Evolutionary conservation across 257 asterid species (phyloP).

Genomic region (Solanum sejunctum): DNA sequence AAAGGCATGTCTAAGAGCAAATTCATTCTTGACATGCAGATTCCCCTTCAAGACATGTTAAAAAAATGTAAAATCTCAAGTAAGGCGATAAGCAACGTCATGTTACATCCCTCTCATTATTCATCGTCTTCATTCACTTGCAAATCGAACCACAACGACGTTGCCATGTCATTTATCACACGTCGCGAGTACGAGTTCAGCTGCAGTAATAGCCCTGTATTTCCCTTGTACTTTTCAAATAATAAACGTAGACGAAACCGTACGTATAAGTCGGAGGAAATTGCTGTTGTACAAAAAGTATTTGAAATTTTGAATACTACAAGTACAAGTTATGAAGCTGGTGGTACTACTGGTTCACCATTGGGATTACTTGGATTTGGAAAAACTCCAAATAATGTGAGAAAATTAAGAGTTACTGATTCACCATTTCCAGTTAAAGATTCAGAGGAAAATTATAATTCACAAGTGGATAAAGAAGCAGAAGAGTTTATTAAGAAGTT

Average conservation of each 20-base stretch:
- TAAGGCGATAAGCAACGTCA: slow-evolving; percentile 22
- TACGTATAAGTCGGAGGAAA: not conserved
- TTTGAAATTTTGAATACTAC: slow-evolving; percentile 8
- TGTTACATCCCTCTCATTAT: slow-evolving; percentile 13
- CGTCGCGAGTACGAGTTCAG: slow-evolving; percentile 35
- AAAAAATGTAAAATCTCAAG: slow-evolving; percentile 20
- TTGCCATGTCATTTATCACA: slow-evolving; percentile 8
- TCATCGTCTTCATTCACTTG: slow-evolving; percentile 12
- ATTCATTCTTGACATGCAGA: slow-evolving; percentile 8
- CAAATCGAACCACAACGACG: slow-evolving; percentile 1
- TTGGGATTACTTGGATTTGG: slow-evolving; percentile 28
- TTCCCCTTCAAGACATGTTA: slow-evolving; percentile 9
- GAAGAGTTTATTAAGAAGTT: slow-evolving; percentile 40
- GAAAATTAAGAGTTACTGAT: slow-evolving; percentile 33
- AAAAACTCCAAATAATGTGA: slow-evolving; percentile 15
- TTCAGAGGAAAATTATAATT: slow-evolving; percentile 3
- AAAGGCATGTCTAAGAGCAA: slow-evolving; percentile 27
- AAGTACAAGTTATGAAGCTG: not conserved
- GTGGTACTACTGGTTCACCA: slow-evolving; percentile 1
- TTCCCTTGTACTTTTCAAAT: not conserved
- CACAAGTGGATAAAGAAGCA: slow-evolving; percentile 32
- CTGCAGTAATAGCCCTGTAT: slow-evolving; percentile 24
- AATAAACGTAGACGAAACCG: slow-evolving; percentile 8
- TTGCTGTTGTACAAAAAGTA: not conserved
- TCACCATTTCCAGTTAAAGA: slow-evolving; percentile 35